Conservation (phyloP, 2,329 filamentous ascomycete species). For the Penicillium concentricum region DNA sequence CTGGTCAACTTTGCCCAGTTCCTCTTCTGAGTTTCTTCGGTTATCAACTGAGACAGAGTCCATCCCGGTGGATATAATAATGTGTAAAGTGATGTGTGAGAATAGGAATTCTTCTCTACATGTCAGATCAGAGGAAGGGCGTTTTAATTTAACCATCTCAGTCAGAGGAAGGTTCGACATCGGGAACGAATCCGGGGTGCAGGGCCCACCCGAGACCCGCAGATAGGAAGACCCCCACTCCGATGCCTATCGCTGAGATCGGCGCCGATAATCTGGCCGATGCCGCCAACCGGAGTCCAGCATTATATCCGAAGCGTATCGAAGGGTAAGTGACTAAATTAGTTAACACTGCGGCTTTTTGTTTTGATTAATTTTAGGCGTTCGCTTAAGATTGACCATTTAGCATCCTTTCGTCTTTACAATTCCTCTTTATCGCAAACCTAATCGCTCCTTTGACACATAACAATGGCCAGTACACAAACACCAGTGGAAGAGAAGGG, state of each 20-base stretch:
- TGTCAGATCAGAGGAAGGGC: not conserved
- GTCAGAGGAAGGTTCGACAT: not conserved
- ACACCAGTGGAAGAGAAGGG: not conserved
- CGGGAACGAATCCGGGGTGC: not conserved
- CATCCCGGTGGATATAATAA: not conserved
- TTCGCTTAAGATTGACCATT: not conserved
- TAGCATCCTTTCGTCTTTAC: not conserved
- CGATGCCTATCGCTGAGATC: conserved; percentile 1
- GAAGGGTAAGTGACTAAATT: not conserved
- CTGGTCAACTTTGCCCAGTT: not conserved
- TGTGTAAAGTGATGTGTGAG: no score
- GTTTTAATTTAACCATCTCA: not conserved
- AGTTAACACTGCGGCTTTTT: not conserved
- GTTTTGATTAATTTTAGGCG: not conserved
- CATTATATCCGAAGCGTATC: conserved; percentile 3
- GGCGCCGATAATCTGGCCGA: not conserved
- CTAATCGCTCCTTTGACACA: not conserved
- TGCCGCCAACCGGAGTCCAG: conserved; percentile 14
- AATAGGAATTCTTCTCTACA: no score
- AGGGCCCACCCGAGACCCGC: not conserved
- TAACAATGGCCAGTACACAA: conserved; percentile 1
- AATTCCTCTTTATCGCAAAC: not conserved
- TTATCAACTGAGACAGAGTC: not conserved
- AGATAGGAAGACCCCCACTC: not conserved
- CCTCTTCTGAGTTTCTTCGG: not conserved